These are phyloP conservation scores for Diaporthe eres DNA, from an alignment of 2,329 filamentous ascomycete genomes.

Conservation along the genomic window DNA sequence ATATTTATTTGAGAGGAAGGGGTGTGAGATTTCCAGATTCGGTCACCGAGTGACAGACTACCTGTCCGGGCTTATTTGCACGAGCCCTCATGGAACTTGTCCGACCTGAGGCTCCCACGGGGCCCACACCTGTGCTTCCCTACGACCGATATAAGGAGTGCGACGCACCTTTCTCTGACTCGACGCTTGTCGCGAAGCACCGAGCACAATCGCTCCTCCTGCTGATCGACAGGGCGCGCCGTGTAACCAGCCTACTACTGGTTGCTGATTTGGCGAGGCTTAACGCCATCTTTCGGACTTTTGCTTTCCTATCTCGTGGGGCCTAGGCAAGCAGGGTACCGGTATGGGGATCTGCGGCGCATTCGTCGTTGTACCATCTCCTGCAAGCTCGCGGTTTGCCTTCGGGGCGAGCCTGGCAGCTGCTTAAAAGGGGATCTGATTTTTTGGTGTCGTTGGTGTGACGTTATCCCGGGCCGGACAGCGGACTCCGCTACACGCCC, in stretches of 20 bases:
- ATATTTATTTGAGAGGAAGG: not conserved
- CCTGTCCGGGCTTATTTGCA: not conserved
- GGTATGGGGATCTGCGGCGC: slow-evolving; percentile 3
- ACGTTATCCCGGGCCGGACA: slow-evolving; percentile 28
- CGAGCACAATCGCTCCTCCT: slow-evolving; percentile 26
- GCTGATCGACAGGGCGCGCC: slow-evolving; percentile 9
- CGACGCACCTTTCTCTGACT: slow-evolving; percentile 32
- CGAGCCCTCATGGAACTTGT: slow-evolving; percentile 28
- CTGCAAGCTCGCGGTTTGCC: not conserved
- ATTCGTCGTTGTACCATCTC: not conserved
- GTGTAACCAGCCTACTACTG: slow-evolving; percentile 14
- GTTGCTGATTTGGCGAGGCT: slow-evolving; percentile 25
- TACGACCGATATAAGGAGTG: slow-evolving; percentile 14
- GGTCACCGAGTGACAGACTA: slow-evolving; percentile 9
- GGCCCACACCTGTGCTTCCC: slow-evolving; percentile 14
- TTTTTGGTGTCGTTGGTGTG: slow-evolving; percentile 30
- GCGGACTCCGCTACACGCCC: slow-evolving; percentile 18
- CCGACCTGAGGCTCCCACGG: slow-evolving; percentile 22
- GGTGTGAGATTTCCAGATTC: not conserved
- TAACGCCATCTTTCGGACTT: slow-evolving; percentile 8
- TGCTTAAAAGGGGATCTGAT: slow-evolving; percentile 19
- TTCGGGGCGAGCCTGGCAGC: not conserved
- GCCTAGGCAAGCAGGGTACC: not conserved
- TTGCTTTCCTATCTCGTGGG: not conserved
- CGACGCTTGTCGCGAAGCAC: slow-evolving; percentile 34